Evolutionary conservation across 2,329 filamentous ascomycete genomes (phyloP).

Genomic region (Botrytis sinoallii): DNA sequence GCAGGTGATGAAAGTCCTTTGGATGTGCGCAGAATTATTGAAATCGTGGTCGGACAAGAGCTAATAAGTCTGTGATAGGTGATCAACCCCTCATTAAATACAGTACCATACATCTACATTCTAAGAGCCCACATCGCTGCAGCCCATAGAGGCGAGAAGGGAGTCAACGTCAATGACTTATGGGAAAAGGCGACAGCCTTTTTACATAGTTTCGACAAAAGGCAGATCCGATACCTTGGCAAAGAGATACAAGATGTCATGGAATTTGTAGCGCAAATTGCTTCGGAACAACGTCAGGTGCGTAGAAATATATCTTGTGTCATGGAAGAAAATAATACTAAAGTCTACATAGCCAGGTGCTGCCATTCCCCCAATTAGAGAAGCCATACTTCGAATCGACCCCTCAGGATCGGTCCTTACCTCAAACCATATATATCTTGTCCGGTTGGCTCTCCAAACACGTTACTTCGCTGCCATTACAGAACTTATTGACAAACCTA

Average conservation of each 20-base stretch:
- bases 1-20: constrained; percentile 39
- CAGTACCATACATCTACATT: constrained; percentile 56
- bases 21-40: constrained; percentile 36
- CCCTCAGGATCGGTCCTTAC: constrained; percentile 65
- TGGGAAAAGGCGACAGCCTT: constrained; percentile 48
- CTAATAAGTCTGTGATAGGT: constrained; percentile 28
- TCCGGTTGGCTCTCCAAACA: constrained; percentile 54
- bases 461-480: constrained; percentile 54
- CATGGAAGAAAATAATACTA: constrained; percentile 14
- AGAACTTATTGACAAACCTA: constrained; percentile 60
- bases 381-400: constrained; percentile 63
- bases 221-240: constrained; percentile 54
- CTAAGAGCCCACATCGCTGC: constrained; percentile 48
- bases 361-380: constrained; percentile 32
- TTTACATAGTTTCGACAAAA: constrained; percentile 46
- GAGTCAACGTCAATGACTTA: constrained; percentile 35
- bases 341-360: constrained; percentile 27
- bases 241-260: constrained; percentile 46
- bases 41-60: background rate
- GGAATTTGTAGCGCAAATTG: constrained; percentile 37
- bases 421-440: constrained; percentile 56
- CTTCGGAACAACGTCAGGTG: constrained; percentile 29
- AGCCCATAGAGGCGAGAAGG: constrained; percentile 37
- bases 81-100: constrained; percentile 53
- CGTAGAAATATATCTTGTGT: constrained; percentile 1